A percentile compares a stretch with the other conserved stretches of the same genome.
Evolutionary conservation across 2,329 filamentous ascomycete species (phyloP).

Genomic region (Colletotrichum truncatum): DNA sequence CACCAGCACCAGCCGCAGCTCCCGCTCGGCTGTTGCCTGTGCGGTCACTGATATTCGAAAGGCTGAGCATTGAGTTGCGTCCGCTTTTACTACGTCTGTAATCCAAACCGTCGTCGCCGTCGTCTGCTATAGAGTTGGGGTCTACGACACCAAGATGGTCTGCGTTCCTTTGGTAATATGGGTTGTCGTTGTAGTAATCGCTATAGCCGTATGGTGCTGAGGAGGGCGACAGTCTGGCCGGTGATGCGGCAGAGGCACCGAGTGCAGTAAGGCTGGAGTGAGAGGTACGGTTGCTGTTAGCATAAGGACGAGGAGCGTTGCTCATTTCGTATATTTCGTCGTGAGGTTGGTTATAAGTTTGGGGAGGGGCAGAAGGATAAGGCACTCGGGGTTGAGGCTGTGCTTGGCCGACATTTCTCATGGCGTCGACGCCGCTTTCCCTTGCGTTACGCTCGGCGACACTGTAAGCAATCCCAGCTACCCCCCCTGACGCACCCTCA

Average conservation of each 20-base stretch:
- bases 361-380: conserved; percentile 30
- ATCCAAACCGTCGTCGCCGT: conserved; percentile 85
- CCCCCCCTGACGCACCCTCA: conserved; percentile 68
- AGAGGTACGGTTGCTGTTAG: conserved; percentile 47
- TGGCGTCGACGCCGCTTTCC: conserved; percentile 72
- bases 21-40: conserved; percentile 35
- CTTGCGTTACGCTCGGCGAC: conserved; percentile 72
- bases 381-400: conserved; percentile 36
- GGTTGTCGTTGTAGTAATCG: conserved; percentile 68
- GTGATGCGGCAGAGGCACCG: conserved; percentile 42
- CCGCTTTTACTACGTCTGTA: conserved; percentile 52
- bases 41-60: conserved; percentile 53
- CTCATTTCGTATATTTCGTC: conserved; percentile 35
- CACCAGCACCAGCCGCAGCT: conserved; percentile 53
- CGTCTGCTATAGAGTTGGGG: conserved; percentile 83
- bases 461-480: conserved; percentile 73
- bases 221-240: conserved; percentile 51
- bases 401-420: conserved; percentile 50
- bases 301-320: conserved; percentile 13
- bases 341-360: conserved; percentile 31
- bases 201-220: conserved; percentile 59
- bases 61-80: conserved; percentile 68
- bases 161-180: conserved; percentile 67
- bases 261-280: conserved; percentile 52
- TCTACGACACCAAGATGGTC: conserved; percentile 71